These are phyloP conservation scores for Chlorencoelia australis DNA, from an alignment of 2,329 filamentous ascomycete species.

Conservation along the genomic window DNA sequence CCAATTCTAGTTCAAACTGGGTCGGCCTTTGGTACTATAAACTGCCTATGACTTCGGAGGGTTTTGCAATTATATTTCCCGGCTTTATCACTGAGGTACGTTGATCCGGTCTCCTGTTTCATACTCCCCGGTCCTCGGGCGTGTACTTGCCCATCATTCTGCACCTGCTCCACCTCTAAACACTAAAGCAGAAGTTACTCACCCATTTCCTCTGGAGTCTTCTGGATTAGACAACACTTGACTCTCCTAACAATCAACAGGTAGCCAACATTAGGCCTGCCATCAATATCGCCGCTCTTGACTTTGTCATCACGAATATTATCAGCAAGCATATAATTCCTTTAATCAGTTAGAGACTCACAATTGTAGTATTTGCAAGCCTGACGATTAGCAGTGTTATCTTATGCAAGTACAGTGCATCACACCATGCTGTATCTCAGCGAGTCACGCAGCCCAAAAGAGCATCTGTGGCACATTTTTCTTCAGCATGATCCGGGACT, in stretches of 20 bases:
- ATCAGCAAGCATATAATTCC: slow-evolving; percentile 30
- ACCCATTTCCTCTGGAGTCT: too few species aligned
- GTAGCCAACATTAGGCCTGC: slow-evolving; percentile 26
- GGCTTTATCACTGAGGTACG: slow-evolving; percentile 27
- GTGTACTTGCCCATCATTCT: too few species aligned
- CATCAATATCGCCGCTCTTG: slow-evolving; percentile 20
- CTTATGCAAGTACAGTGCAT: slow-evolving; percentile 18
- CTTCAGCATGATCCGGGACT: slow-evolving; percentile 4
- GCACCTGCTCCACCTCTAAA: too few species aligned
- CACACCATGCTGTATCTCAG: too few species aligned
- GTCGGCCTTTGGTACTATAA: background rate
- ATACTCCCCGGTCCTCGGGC: too few species aligned
- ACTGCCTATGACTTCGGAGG: slow-evolving; percentile 29
- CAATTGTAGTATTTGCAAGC: slow-evolving; percentile 30
- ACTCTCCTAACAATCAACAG: too few species aligned
- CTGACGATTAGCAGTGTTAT: slow-evolving; percentile 30
- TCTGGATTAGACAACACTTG: too few species aligned
- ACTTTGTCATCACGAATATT: slow-evolving; percentile 30
- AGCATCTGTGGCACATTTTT: too few species aligned
- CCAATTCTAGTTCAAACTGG: background rate
- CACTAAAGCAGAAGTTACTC: too few species aligned
- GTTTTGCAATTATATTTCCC: slow-evolving; percentile 29
- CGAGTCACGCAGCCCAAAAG: too few species aligned
- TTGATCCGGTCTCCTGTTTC: too few species aligned
- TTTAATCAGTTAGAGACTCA: background rate